Evolutionary conservation across 345 rosid genomes (phyloP).

Genomic region (Carallia brachiata): DNA sequence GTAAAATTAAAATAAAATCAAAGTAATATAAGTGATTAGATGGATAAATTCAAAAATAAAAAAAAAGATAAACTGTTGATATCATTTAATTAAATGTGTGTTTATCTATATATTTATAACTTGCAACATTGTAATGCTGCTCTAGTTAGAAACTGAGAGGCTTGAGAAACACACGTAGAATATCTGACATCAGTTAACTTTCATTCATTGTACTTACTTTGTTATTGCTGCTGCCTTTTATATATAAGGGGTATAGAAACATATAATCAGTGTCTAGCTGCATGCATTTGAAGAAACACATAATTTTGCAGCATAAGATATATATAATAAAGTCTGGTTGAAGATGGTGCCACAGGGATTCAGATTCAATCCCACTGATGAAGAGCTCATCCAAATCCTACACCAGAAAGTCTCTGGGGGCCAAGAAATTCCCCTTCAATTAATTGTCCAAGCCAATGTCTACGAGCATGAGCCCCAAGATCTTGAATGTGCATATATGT

Average conservation of each 20-base stretch:
- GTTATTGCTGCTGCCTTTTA: not conserved
- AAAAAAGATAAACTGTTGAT: no score
- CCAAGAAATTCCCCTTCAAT: constrained; percentile 16
- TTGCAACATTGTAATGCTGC: no score
- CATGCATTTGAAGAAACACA: not conserved
- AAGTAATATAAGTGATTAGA: no score
- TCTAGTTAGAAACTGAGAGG: no score
- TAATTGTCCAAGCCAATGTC: constrained; percentile 13
- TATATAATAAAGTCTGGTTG: not conserved
- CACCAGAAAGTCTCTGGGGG: constrained; percentile 12
- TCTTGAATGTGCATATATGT: constrained; percentile 1
- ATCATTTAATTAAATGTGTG: no score
- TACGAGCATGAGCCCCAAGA: constrained; percentile 22
- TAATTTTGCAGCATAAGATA: not conserved
- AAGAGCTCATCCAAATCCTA: constrained; percentile 23
- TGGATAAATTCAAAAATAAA: no score
- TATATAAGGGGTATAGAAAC: not conserved
- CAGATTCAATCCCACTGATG: constrained; percentile 32
- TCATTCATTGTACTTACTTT: no score
- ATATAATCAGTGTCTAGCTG: no score
- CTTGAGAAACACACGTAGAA: no score
- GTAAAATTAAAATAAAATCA: no score
- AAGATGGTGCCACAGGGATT: constrained; percentile 26
- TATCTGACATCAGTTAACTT: no score
- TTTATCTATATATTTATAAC: no score